Evolutionary conservation across 257 asterid genomes (phyloP).

Genomic region (Eustoma russellianum): DNA sequence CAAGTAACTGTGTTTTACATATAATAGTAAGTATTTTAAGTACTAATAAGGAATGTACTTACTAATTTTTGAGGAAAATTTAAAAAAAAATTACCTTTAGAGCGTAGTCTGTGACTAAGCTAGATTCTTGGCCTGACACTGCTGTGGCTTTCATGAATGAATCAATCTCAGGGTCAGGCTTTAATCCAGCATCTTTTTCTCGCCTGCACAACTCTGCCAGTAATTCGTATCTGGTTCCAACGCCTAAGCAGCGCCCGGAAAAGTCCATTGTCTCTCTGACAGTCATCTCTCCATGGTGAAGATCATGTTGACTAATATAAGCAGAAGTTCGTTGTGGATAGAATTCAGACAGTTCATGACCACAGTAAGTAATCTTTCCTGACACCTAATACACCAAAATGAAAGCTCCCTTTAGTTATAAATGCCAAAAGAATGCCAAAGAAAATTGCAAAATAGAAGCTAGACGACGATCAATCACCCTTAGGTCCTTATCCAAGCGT

Average conservation of each 20-base stretch:
- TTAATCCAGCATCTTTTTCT: conserved; percentile 71
- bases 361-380: conserved; percentile 78
- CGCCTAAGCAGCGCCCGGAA: conserved; percentile 88
- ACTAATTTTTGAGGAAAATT: background rate
- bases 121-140: conserved; percentile 80
- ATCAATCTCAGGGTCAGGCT: conserved; percentile 84
- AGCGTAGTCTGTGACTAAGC: conserved; percentile 74
- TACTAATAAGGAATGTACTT: background rate
- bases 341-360: conserved; percentile 71
- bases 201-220: conserved; percentile 69
- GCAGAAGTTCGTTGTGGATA: conserved; percentile 86
- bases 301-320: conserved; percentile 84
- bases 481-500: conserved; percentile 46
- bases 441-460: background rate
- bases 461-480: conserved; percentile 11
- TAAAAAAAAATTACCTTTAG: conserved; percentile 70
- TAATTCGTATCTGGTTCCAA: conserved; percentile 83
- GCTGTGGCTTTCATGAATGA: conserved; percentile 96
- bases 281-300: conserved; percentile 95
- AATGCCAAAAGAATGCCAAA: background rate
- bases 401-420: background rate
- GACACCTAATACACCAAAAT: conserved; percentile 27
- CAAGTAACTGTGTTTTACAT: conserved; percentile 1
- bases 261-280: conserved; percentile 79
- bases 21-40: conserved; percentile 1